Evolutionary conservation across 805 yeast genomes (phyloP), one percentile per base, ranked within the genome.

Genomic region (Wickerhamiella sergipiensis): DNA sequence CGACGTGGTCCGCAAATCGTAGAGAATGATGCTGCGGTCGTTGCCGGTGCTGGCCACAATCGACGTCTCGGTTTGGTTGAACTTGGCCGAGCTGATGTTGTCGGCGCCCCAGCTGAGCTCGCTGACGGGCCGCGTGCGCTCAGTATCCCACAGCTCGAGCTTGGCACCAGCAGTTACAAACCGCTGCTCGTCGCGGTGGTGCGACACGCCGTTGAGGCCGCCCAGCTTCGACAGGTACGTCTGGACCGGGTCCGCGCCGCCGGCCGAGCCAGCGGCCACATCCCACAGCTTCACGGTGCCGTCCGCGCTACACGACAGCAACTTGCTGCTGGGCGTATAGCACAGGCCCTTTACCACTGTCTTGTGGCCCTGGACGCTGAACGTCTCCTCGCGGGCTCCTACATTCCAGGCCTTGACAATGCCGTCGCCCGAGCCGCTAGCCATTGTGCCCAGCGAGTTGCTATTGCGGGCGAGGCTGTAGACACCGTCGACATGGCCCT

Each of bases 31-130:
- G 1, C 96, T 83, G 61, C 95, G 84, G 66, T 92, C 98, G 48
- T 57, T 59, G 10, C 94, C 92, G 2, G 95, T 80, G 53, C 92
- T 80, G 19, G 97, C 97, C 44, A 94, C 66, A 3, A 92, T 74
- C 43, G 86, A 83, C 4, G 95, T 85, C 64, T 92, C 97, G 0
- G 95, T 85, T 65, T 80, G 81, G 66, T 92, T 92, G 68, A 90
- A 92, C 61, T 80, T 79, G 36, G 90, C 96, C 6, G 81, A 74
- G 50, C 74, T 80, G 50, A 90, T 74, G 62, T 88, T 88, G 65
- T 92, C 98, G 9, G 95, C 95, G 48, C 97, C 98, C 99, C 99
- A 92, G 1, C 94, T 78, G 47, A 92, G 69, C 58, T 86, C 76
- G 6, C 86, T 73, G 3, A 83, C 65, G 24, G 95, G 88, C 59